A percentile compares a stretch with the other conserved stretches of the same genome.
These are phyloP conservation scores for Clonostachys sp. DNA, from an alignment of 2,329 filamentous ascomycete genomes.

Conservation along the genomic window DNA sequence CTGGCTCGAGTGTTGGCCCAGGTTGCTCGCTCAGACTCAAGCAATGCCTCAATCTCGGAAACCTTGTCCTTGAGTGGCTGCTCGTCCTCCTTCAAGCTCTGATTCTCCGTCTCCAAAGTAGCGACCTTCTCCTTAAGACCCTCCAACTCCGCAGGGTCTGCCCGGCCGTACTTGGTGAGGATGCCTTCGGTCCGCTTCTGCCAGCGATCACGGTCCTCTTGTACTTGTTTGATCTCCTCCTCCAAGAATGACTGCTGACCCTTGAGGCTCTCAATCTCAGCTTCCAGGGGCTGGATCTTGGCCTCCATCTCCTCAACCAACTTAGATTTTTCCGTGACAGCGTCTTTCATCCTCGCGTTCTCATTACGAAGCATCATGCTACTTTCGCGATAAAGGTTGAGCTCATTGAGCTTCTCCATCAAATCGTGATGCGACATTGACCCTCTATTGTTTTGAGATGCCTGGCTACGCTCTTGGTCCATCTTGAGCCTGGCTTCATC, in stretches of 20 bases:
- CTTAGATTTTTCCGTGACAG: constrained; percentile 68
- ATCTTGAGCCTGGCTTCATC: constrained; percentile 87
- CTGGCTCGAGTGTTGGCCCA: constrained; percentile 50
- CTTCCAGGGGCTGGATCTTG: constrained; percentile 78
- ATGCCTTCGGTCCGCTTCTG: constrained; percentile 95
- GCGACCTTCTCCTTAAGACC: constrained; percentile 76
- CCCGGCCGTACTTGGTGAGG: constrained; percentile 90
- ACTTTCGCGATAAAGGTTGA: constrained; percentile 94
- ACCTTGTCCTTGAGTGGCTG: constrained; percentile 49
- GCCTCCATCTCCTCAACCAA: constrained; percentile 70
- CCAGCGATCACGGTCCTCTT: constrained; percentile 90
- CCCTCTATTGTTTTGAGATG: constrained; percentile 68
- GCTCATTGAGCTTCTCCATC: constrained; percentile 90
- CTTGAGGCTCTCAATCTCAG: constrained; percentile 75
- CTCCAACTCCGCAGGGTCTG: constrained; percentile 90
- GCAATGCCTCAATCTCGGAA: constrained; percentile 40
- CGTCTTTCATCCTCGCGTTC: constrained; percentile 70
- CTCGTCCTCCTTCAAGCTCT: constrained; percentile 46
- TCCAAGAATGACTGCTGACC: constrained; percentile 77
- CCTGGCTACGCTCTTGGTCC: constrained; percentile 77
- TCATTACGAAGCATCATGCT: constrained; percentile 88
- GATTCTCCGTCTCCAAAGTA: constrained; percentile 60
- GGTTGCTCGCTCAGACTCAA: constrained; percentile 49
- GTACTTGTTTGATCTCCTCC: constrained; percentile 82
- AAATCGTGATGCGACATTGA: constrained; percentile 82